These are phyloP conservation scores for Plasmodium falciparum DNA, from an alignment of 169 alveolate species.

Conservation along the genomic window DNA sequence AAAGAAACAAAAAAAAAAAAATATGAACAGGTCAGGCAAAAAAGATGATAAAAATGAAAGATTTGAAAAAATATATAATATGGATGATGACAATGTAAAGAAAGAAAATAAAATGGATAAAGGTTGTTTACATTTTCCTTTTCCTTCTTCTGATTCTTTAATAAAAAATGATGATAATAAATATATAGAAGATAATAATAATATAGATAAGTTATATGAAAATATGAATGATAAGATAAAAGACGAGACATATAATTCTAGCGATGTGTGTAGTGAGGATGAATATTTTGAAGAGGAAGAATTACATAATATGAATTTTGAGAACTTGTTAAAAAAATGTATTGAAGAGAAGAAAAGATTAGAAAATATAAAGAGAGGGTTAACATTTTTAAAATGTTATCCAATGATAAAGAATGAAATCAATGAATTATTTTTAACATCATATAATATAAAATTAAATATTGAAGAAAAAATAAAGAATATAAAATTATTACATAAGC, in stretches of 20 bases:
- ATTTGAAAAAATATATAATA: background rate
- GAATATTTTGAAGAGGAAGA: background rate
- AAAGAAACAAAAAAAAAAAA: background rate
- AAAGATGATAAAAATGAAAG: background rate
- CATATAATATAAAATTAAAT: constrained; percentile 11
- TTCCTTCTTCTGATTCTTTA: no score
- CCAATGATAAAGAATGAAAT: constrained; percentile 33
- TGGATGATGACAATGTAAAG: background rate
- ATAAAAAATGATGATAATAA: background rate
- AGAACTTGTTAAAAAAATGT: constrained; percentile 18
- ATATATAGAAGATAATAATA: background rate
- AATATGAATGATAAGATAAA: background rate
- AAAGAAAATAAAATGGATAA: no score
- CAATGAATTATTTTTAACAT: constrained; percentile 21
- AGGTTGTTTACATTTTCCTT: no score
- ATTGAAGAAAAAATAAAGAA: constrained; percentile 39
- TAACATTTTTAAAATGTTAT: constrained; percentile 21
- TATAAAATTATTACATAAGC: constrained; percentile 3
- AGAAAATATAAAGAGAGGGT: constrained; percentile 40
- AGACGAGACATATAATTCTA: background rate
- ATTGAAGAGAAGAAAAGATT: constrained; percentile 32
- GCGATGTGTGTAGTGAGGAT: background rate
- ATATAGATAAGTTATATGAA: background rate
- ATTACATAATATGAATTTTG: constrained; percentile 2
- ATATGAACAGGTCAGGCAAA: background rate